These are phyloP conservation scores for Monosporascus cannonballus DNA, from an alignment of 2,329 filamentous ascomycete species.

Conservation along the genomic window DNA sequence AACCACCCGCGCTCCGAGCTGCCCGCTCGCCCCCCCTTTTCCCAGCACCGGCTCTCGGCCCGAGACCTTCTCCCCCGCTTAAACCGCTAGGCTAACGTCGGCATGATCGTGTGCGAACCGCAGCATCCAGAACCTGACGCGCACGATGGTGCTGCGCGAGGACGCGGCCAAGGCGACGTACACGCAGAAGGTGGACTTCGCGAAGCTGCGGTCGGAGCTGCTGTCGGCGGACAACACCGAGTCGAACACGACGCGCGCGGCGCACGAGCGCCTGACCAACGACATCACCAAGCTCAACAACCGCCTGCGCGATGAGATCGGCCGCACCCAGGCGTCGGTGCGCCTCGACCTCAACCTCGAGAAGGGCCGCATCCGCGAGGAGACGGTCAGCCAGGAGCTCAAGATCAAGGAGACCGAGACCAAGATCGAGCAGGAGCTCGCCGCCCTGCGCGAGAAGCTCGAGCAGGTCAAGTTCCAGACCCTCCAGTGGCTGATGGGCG, in stretches of 20 bases:
- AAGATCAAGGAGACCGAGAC: slow-evolving; percentile 99
- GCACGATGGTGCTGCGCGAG: slow-evolving; percentile 96
- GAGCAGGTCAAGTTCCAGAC: slow-evolving; percentile 98
- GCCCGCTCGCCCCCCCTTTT: not conserved
- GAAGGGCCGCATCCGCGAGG: slow-evolving; percentile 92
- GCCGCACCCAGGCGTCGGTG: slow-evolving; percentile 87
- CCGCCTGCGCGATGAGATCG: slow-evolving; percentile 86
- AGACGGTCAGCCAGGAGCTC: slow-evolving; percentile 92
- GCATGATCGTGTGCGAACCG: not conserved
- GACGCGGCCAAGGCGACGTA: slow-evolving; percentile 78
- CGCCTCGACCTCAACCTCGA: slow-evolving; percentile 90
- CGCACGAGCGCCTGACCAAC: slow-evolving; percentile 88
- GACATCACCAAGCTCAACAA: slow-evolving; percentile 92
- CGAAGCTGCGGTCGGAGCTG: slow-evolving; percentile 90
- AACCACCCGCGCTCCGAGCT: not conserved
- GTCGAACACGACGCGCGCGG: slow-evolving; percentile 76
- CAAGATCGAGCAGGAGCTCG: slow-evolving; percentile 95
- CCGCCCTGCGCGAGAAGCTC: slow-evolving; percentile 80
- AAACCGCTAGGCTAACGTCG: not conserved
- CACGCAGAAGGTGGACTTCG: slow-evolving; percentile 93
- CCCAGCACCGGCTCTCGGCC: not conserved
- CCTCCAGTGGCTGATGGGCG: slow-evolving; percentile 95
- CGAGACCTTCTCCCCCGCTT: not conserved
- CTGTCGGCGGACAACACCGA: slow-evolving; percentile 89
- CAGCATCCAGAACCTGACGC: slow-evolving; percentile 92